Conservation (phyloP, 257 asterid species). For the Scutellaria barbata region DNA sequence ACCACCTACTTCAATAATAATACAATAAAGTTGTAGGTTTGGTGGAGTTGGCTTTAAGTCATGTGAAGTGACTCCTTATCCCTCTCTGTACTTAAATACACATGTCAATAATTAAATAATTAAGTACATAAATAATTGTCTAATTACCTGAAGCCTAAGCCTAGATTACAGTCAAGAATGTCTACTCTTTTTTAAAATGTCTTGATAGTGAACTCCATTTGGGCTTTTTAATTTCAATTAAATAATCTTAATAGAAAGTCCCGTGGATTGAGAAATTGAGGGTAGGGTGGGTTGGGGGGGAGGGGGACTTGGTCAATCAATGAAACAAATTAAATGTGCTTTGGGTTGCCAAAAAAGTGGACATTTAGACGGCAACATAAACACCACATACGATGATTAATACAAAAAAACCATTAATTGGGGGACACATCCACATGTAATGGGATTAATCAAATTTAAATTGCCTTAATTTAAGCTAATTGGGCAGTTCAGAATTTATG, state of each 20-base stretch:
- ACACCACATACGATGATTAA: conserved; percentile 62
- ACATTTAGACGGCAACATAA: conserved; percentile 75
- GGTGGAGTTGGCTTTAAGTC: conserved; percentile 91
- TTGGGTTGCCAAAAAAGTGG: conserved; percentile 52
- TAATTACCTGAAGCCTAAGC: conserved; percentile 44
- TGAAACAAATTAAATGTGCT: conserved; percentile 71
- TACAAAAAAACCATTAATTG: conserved; percentile 41
- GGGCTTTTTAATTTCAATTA: conserved; percentile 10
- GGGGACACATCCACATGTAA: conserved; percentile 68
- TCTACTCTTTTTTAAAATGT: conserved; percentile 24
- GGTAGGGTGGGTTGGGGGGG: neutral
- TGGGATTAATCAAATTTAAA: conserved; percentile 29
- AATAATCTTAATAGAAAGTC: conserved; percentile 38
- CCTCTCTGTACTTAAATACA: conserved; percentile 28
- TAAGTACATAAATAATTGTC: conserved; percentile 34
- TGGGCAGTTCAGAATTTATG: conserved; percentile 34
- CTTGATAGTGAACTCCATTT: conserved; percentile 39
- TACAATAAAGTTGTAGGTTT: conserved; percentile 41
- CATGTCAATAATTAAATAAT: conserved; percentile 36
- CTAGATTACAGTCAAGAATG: conserved; percentile 55
- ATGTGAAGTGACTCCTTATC: conserved; percentile 53
- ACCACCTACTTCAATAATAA: conserved; percentile 51
- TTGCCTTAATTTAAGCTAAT: conserved; percentile 37
- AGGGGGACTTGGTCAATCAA: conserved; percentile 46
- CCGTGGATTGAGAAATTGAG: conserved; percentile 50